Evolutionary conservation across 1,139 yeast genomes (phyloP).

Genomic region (Geotrichum reessii): DNA sequence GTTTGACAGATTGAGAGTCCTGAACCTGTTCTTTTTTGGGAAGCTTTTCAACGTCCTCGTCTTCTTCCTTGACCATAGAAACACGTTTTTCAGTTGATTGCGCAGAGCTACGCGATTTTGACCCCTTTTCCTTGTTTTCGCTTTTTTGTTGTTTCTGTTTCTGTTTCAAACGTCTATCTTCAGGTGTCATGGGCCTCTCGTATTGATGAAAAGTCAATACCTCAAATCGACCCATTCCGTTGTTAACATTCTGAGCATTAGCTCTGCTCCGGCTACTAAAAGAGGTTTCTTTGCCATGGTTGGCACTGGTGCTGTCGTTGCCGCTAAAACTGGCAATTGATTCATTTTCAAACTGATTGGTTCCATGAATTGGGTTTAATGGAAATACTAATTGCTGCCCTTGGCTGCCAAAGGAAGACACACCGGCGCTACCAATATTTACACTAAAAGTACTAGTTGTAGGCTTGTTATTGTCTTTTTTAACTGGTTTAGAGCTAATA

Average conservation of each 20-base stretch:
- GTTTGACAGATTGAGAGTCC: background rate
- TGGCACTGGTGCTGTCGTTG: constrained; percentile 2
- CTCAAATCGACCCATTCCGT: constrained; percentile 18
- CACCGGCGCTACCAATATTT: constrained; percentile 3
- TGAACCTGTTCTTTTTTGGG: background rate
- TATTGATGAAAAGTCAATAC: constrained; percentile 19
- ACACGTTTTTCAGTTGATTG: constrained; percentile 2
- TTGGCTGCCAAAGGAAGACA: constrained; percentile 18
- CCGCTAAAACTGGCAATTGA: constrained; percentile 14
- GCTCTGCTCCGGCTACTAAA: background rate
- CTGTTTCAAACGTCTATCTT: constrained; percentile 12
- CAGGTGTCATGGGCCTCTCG: constrained; percentile 16
- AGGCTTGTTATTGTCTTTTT: constrained; percentile 6
- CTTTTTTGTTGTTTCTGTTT: constrained; percentile 6
- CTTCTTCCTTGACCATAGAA: constrained; percentile 17
- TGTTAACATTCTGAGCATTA: constrained; percentile 1
- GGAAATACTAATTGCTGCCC: constrained; percentile 20
- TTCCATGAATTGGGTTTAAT: constrained; percentile 9
- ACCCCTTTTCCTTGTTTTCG: background rate
- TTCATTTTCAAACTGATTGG: constrained; percentile 14
- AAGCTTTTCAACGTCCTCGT: constrained; percentile 8
- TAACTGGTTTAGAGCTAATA: constrained; percentile 9
- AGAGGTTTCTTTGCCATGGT: background rate
- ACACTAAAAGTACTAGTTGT: constrained; percentile 13
- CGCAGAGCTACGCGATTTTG: background rate